Base-by-base conservation (phyloP, 306 rosid species). In the Geum urbanum region DNA sequence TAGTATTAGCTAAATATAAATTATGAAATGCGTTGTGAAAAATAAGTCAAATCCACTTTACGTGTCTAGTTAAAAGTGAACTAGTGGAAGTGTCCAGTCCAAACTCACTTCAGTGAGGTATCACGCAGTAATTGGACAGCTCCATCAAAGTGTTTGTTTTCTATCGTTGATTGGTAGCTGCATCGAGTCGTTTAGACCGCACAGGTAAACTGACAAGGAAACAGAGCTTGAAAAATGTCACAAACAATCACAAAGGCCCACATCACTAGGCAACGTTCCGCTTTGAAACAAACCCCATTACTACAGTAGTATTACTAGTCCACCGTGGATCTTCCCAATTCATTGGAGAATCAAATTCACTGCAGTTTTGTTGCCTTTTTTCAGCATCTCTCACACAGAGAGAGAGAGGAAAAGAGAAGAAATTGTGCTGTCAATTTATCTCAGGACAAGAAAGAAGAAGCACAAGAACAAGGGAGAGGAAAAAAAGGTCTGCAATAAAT, bases 281-380 rank as follows among this genome's bases (percentile, higher is more conserved):
- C 70, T 47, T 55, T 63, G 54, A 64, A 73, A 69, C 69, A 68
- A 53, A 68, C 81, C 60, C 43, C 74, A 68, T 72, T 65, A 69
- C 37, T 32, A 32, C 37, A 32, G 37, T 2, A 32, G 3, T 32
- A 32, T 3, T 32, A 32, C 69, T 53, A 71, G 75, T 56, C 78
- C 75, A 78, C 43, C 54, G 58, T 41, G 80, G 82, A 83, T 79
- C 84, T 79, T 83, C 86, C 86, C 74, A 72, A 75, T 76, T 86
- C 85, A 72, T 83, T 84, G 99, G 99, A 91, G 89, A 83, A 89
- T 79, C 80, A 73, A 81, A 79, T 80, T 68, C 61, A 48, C 85
- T 78, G 77, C 84, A 72, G 82, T 67, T 76, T 80, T 75, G 66
- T 32, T 32, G 37, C 37, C 80, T 81, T 77, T 80, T 78, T 70